Conservation (phyloP, 371 early-diverging fungal species). For the Blastocladiella emersonii region DNA sequence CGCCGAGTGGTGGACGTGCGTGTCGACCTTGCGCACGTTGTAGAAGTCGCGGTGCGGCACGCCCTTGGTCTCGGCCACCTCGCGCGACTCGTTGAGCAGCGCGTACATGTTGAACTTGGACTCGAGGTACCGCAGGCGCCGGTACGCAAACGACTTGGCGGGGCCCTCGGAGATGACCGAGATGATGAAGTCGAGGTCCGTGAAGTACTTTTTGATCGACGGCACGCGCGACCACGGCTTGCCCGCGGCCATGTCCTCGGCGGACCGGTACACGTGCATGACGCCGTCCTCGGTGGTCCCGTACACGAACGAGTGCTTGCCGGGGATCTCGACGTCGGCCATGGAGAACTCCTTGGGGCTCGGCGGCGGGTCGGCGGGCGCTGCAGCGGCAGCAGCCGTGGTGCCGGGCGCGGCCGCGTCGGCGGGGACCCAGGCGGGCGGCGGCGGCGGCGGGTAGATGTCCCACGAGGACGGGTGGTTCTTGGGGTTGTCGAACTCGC, state of each 20-base stretch:
- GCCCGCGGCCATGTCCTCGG: conserved; percentile 12
- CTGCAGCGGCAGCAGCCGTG: conserved; percentile 9
- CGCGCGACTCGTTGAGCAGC: conserved; percentile 81
- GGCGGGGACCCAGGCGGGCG: conserved; percentile 49
- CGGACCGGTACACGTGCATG: conserved; percentile 1
- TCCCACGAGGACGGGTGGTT: conserved; percentile 51
- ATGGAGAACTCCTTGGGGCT: conserved; percentile 14
- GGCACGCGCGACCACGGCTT: conserved; percentile 44
- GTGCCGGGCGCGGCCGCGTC: conserved; percentile 8
- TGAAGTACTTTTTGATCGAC: conserved; percentile 71
- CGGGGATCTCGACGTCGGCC: conserved; percentile 47
- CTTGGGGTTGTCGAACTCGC: conserved; percentile 70
- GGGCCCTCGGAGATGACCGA: conserved; percentile 84
- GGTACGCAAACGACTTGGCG: conserved; percentile 85
- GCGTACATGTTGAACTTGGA: conserved; percentile 89
- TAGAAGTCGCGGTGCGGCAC: conserved; percentile 66
- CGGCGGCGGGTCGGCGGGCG: conserved; percentile 5
- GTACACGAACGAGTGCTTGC: conserved; percentile 34
- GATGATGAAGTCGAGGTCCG: conserved; percentile 76
- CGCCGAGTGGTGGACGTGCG: conserved; percentile 92
- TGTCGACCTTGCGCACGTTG: conserved; percentile 97
- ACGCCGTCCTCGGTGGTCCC: conserved; percentile 7
- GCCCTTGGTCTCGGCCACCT: conserved; percentile 83
- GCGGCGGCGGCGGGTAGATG: conserved; percentile 80
- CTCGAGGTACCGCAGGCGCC: conserved; percentile 85